Percentiles rank a stretch among this genome's conserved stretches.
phyloP scores from a whole-genome alignment of 129 eudicot species.

The Pseudognaphalium luteoalbum region DNA sequence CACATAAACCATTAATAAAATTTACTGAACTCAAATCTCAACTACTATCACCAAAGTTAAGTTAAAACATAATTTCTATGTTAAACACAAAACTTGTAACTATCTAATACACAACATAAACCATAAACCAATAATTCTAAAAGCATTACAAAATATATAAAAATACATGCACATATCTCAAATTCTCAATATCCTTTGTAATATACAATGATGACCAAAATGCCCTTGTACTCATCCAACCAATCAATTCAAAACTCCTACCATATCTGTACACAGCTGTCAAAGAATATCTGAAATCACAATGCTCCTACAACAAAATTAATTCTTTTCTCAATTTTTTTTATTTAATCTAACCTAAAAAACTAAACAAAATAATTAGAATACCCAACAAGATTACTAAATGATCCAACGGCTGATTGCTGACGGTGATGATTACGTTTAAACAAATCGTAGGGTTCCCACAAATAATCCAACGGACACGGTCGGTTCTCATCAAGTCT shows the following conservation, averaged over 20 bases:
- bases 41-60: too few relatives aligned
- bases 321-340: neutral
- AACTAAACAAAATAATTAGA: conserved; percentile 49
- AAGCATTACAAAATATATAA: neutral
- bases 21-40: too few relatives aligned
- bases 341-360: conserved; percentile 14
- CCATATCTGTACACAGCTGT: conserved; percentile 56
- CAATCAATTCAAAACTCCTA: conserved; percentile 33
- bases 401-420: conserved; percentile 38
- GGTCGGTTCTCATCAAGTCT: conserved; percentile 73
- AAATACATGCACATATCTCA: conserved; percentile 3
- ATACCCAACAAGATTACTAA: conserved; percentile 40
- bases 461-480: conserved; percentile 92
- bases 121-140: too few relatives aligned
- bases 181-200: conserved; percentile 19
- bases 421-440: conserved; percentile 29
- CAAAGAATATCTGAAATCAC: conserved; percentile 50
- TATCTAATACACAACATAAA: too few relatives aligned
- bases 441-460: conserved; percentile 91
- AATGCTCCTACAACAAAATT: conserved; percentile 22
- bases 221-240: conserved; percentile 31
- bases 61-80: too few relatives aligned
- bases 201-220: conserved; percentile 28
- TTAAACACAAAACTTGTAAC: too few relatives aligned
- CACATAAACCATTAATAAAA: too few relatives aligned